Evolutionary conservation across 768 basidiomycete species (phyloP), one percentile per base, ranked within the genome.

Genomic region (Amanita polypyramis): DNA sequence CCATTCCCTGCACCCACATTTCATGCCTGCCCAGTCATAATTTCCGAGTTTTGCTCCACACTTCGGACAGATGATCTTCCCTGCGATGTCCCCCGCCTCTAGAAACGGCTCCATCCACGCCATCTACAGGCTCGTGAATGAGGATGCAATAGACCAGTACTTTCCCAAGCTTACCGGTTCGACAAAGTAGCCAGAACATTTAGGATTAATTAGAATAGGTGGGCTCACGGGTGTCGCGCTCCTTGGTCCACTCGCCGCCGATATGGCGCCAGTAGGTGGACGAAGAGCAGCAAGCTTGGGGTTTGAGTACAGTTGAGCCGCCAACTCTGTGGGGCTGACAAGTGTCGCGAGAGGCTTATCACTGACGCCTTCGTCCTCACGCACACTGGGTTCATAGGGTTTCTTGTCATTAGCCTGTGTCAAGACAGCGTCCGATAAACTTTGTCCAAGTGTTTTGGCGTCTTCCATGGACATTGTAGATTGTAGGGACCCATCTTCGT

Each of bases 131-230:
- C 15, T 29, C 8, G 52, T 6, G 6, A 8, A 9, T 19, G 14
- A 17, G 41, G 45, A 32, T 7, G 27, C 23, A 21, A 45, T 39
- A 39, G 12, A 29, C 27, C 25, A 35, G 50, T 4, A 33, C 21
- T 10, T 8, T 47, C 19, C 52, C 12, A 10, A 6, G 73, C 87
- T 55, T 57, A 96, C 91, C 29, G 93, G 92, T 61, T 98, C 95
- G 38, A 97, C 80, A 59, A 97, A 98, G 63, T 99, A 99, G 6
- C 93, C 94, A 1, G 93, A 95, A 64, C 96, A 98, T 56, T 83
- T 82, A 11, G 84, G 70, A 58, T 93, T 89, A 30, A 73, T 64
- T 40, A 94, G 62, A 32, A 87, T 84, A 2, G 86, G 85, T 1
- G 77, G 72, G 48, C 79, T 81, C 39, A 58, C 70, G 62, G 23